Base-by-base conservation (phyloP, 2,329 filamentous ascomycete species). In the Colletotrichum lindemuthianum region DNA sequence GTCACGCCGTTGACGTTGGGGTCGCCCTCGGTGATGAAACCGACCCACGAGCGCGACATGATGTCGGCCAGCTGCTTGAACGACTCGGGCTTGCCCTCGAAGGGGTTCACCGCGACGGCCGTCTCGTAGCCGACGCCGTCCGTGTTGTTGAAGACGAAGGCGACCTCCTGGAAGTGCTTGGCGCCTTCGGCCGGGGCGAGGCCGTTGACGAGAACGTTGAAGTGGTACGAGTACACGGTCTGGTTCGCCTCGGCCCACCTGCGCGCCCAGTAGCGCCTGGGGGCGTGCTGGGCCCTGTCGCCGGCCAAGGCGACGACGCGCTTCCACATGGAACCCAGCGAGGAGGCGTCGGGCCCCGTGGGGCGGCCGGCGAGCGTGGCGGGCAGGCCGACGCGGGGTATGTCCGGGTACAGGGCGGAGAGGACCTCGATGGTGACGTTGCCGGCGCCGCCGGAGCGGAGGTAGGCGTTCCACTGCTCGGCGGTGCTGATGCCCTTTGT, bases 241-340 rank as follows among this genome's bases (percentile, higher is more conserved):
- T 86, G 70, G 12, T 77, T 75, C 36, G 78, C 73, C 9, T 75
- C 75, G 11, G 84, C 77, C 82, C 84, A 88, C 1, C 77, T 77
- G 69, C 86, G 76, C 61, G 82, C 84, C 3, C 84, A 79, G 34
- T 81, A 77, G 3, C 88, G 81, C 5, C 87, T 81, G 32, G 82
- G 81, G 3, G 82, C 83, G 63, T 87, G 84, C 76, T 89, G 85
- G 54, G 77, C 72, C 8, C 77, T 76, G 73, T 90, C 88, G 37
- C 87, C 87, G 7, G 74, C 74, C 67, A 79, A 86, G 3, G 86
- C 84, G 2, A 82, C 80, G 11, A 77, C 80, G 60, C 87, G 84
- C 63, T 87, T 85, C 74, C 80, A 88, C 70, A 85, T 78, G 2
- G 72, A 68, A 6, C 84, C 84, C 44, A 74, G 78, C 1, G 43